Conservation (phyloP, 345 rosid species). For the Salix udensis region DNA sequence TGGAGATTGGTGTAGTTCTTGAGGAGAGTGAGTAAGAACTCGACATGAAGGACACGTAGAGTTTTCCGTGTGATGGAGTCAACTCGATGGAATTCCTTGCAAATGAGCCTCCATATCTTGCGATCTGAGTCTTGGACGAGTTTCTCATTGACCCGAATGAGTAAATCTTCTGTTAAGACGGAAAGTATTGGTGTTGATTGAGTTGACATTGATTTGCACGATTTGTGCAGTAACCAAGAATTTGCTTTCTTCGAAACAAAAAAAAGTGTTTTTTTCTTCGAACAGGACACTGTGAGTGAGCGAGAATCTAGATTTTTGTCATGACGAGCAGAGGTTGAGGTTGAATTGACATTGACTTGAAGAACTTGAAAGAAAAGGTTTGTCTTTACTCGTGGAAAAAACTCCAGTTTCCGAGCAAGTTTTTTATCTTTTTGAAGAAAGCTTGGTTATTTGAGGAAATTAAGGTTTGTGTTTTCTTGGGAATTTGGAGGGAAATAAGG, state of each 20-base stretch:
- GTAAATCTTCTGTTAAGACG: conserved; percentile 70
- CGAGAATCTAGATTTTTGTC: neutral
- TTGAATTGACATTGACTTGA: no score
- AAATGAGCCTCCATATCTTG: conserved; percentile 68
- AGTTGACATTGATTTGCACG: conserved; percentile 6
- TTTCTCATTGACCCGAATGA: conserved; percentile 43
- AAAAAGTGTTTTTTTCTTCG: neutral
- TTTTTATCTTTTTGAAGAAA: neutral
- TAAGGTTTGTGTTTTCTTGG: neutral
- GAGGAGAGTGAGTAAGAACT: conserved; percentile 55
- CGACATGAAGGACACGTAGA: conserved; percentile 64
- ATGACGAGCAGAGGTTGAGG: neutral
- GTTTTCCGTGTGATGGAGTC: conserved; percentile 51
- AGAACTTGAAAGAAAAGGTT: no score
- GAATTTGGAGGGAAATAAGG: neutral
- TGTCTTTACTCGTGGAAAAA: neutral
- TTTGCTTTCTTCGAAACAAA: neutral
- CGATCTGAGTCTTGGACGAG: conserved; percentile 44
- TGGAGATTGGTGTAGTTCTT: conserved; percentile 40
- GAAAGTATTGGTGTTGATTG: conserved; percentile 31
- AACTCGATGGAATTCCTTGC: conserved; percentile 63
- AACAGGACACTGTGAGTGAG: neutral
- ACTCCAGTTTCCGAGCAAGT: neutral
- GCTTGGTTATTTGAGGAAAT: neutral
- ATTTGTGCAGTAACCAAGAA: neutral